A percentile compares a stretch with the other conserved stretches of the same genome.
These are phyloP conservation scores for Termitomyces sp. DNA, from an alignment of 768 basidiomycete genomes.

Conservation along the genomic window DNA sequence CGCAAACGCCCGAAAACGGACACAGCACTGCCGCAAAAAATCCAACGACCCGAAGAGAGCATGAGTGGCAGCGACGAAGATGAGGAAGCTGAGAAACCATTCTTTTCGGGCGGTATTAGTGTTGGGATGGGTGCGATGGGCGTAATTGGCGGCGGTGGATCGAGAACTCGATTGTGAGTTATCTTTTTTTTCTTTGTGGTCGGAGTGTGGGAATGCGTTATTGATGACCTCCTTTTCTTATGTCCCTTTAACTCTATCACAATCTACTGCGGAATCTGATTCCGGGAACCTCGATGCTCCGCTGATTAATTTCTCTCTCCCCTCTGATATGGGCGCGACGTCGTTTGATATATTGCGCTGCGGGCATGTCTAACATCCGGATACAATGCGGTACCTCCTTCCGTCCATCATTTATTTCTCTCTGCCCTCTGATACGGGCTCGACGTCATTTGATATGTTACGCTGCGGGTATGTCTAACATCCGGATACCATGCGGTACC, in stretches of 20 bases:
- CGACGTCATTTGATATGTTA: background rate
- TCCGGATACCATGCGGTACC: background rate
- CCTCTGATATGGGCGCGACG: background rate
- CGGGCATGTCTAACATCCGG: background rate
- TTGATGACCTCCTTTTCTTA: slow-evolving; percentile 12
- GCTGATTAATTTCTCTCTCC: background rate
- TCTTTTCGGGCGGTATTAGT: slow-evolving; percentile 31
- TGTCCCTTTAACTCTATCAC: background rate
- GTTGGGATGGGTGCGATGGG: slow-evolving; percentile 43
- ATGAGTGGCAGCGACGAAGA: slow-evolving; percentile 35
- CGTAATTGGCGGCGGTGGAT: slow-evolving; percentile 25
- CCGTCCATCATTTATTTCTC: background rate
- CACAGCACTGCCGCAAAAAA: slow-evolving; percentile 5
- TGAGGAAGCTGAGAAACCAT: slow-evolving; percentile 23
- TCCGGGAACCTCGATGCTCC: background rate
- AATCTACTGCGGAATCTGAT: background rate
- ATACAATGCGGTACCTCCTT: too few relatives aligned
- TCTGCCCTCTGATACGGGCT: background rate
- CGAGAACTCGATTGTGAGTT: slow-evolving; percentile 35
- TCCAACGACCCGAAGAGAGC: slow-evolving; percentile 16
- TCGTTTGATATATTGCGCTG: background rate
- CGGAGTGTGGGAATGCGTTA: slow-evolving; percentile 4
- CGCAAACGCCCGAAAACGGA: slow-evolving; percentile 19
- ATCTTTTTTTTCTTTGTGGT: slow-evolving; percentile 2
- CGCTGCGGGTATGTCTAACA: background rate